Conservation (phyloP, 1,284 basidiomycete genomes). For the Fomitopsis schrenkii region DNA sequence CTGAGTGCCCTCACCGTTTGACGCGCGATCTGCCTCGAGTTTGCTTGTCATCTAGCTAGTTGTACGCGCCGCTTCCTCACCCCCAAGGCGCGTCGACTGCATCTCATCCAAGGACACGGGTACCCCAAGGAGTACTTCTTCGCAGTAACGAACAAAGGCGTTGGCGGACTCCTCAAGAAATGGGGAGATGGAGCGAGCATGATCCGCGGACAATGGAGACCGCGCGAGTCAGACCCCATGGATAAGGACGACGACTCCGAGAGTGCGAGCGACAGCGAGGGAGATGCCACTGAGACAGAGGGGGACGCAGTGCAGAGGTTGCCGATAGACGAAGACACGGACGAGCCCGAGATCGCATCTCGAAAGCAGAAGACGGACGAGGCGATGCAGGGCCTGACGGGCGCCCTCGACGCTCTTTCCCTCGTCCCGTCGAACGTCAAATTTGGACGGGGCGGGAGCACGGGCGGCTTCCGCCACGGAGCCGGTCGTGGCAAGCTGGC, state of each 20-base stretch:
- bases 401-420: conserved; percentile 53
- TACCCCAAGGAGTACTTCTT: conserved; percentile 90
- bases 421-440: conserved; percentile 65
- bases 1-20: background rate
- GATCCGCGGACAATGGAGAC: conserved; percentile 67
- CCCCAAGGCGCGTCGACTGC: conserved; percentile 76
- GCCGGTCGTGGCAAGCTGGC: background rate
- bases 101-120: conserved; percentile 77
- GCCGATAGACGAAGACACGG: conserved; percentile 9
- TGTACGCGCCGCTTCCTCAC: conserved; percentile 67
- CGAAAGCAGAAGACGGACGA: conserved; percentile 9
- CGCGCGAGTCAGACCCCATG: conserved; percentile 30
- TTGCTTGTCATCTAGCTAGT: conserved; percentile 71
- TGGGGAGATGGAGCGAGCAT: conserved; percentile 82
- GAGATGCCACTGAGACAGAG: conserved; percentile 20
- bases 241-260: conserved; percentile 7
- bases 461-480: conserved; percentile 9
- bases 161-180: conserved; percentile 66
- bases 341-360: background rate
- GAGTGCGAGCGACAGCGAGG: conserved; percentile 26
- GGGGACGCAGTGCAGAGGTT: conserved; percentile 9
- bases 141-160: conserved; percentile 83
- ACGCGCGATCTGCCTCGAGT: conserved; percentile 41
- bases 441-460: conserved; percentile 59
- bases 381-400: conserved; percentile 41